Evolutionary conservation across 129 eudicot genomes (phyloP).

Genomic region (Flaveria robusta): DNA sequence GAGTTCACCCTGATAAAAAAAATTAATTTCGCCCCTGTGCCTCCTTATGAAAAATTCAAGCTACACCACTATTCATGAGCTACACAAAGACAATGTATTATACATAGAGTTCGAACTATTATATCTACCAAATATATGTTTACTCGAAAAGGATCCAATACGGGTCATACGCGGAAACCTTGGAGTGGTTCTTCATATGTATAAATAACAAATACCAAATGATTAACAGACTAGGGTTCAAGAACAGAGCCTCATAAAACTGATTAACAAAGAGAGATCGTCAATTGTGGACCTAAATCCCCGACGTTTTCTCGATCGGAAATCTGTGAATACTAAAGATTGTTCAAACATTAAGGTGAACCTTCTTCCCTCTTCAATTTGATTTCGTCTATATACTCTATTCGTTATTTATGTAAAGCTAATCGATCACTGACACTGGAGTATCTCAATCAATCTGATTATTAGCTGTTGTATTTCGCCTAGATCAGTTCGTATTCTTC

Average conservation of each 20-base stretch:
- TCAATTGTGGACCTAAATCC: neutral
- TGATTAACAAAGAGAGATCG: neutral
- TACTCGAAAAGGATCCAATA: no score
- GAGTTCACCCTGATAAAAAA: no score
- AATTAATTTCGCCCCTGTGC: no score
- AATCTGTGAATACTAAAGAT: neutral
- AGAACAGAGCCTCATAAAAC: slow-evolving; percentile 15
- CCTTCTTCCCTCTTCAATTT: neutral
- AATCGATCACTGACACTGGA: neutral
- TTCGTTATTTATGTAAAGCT: neutral
- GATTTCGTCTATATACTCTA: neutral
- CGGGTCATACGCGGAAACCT: no score
- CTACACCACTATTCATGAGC: no score
- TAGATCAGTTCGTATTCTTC: neutral
- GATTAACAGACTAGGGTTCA: slow-evolving; percentile 13
- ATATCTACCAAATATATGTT: no score
- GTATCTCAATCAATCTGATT: slow-evolving; percentile 13
- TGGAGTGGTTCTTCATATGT: no score
- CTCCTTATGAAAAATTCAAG: no score
- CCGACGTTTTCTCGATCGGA: neutral
- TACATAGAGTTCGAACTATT: no score
- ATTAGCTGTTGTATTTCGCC: neutral
- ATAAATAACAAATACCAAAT: neutral
- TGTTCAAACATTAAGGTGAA: slow-evolving; percentile 19
- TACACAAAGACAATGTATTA: no score